Conservation (phyloP, 78 protist species). For the Dictyostelium discoideum region DNA sequence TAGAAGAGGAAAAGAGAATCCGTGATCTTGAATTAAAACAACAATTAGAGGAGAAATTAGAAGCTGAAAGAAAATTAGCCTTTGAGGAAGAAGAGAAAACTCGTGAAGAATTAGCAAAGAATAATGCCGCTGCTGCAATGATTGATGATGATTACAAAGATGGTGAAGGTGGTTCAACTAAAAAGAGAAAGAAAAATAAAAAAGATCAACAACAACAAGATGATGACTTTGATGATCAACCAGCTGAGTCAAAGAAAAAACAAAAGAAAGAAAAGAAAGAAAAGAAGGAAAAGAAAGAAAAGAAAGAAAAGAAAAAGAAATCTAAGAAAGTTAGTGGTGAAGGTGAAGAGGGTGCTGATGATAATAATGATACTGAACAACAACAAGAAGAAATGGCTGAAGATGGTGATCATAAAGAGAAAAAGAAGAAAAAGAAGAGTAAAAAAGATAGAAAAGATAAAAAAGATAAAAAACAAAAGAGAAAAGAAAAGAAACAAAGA, state of each 20-base stretch:
- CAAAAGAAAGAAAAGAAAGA: not conserved
- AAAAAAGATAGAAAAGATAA: not conserved
- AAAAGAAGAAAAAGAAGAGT: not conserved
- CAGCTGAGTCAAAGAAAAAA: not conserved
- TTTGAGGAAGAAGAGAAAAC: constrained; percentile 5
- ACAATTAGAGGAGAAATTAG: not conserved
- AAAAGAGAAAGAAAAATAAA: constrained; percentile 12
- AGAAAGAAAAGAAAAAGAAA: constrained; percentile 14
- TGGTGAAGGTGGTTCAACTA: not conserved
- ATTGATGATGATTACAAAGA: not conserved
- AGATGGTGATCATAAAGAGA: not conserved
- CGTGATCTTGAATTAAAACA: not conserved
- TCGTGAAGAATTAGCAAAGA: not conserved
- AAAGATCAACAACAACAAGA: not conserved
- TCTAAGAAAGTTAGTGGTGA: not conserved
- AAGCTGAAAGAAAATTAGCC: constrained; percentile 14
- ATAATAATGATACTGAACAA: not conserved
- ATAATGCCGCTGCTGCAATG: not conserved
- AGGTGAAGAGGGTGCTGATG: not conserved
- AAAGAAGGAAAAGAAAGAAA: not conserved
- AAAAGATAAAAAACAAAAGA: not conserved
- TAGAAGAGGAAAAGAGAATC: constrained; percentile 23
- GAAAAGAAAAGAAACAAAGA: not conserved
- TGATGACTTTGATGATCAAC: not conserved
- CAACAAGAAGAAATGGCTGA: not conserved